Base-by-base conservation (phyloP, 768 basidiomycete species). In the Artomyces pyxidatus region DNA sequence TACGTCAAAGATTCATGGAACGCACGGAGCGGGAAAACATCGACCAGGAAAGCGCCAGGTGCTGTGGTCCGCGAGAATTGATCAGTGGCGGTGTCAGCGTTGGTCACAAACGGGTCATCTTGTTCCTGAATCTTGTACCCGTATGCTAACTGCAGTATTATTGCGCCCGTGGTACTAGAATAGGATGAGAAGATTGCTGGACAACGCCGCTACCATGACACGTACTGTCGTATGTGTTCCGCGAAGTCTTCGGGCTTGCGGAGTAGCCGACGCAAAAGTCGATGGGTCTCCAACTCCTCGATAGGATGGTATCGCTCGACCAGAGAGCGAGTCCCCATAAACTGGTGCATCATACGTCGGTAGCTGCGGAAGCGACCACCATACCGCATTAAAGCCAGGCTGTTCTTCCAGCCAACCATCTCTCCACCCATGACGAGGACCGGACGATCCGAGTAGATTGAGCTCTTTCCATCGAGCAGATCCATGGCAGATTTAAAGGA, bases 371-470 rank as follows among this genome's bases (percentile, higher is more conserved):
- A 73, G 3, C 69, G 69, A 0, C 65, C 37, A 19, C 74, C 73
- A 37, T 76, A 76, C 1, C 61, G 65, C 12, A 70, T 57, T 5
- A 77, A 62, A 12, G 74, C 74, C n/a, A 75, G 61, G 0, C 71
- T 74, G 8, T 48, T 28, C 41, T 47, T 40, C 40, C 37, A 77
- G 12, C 76, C 77, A 1, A 73, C 60, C 2, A 78, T 64, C 52
- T 76, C 73, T 1, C 76, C 75, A 7, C 70, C 72, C 74, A 79
- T 76, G 16, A 71, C 67, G 4, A 77, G 63, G 3, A 64, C 61
- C 0, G 76, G 76, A 2, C 77, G 64, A 44, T 73, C 69, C 29
- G 75, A 77, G 53, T 77, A 76, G 2, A 72, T 67, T 2, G 69
- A 53, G 4, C 73, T 69, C 51, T 70, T 68, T 53, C 68, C 71